Evolutionary conservation across 345 rosid genomes (phyloP), one percentile per base, ranked within the genome.

Genomic region (Lepidium aucheri): DNA sequence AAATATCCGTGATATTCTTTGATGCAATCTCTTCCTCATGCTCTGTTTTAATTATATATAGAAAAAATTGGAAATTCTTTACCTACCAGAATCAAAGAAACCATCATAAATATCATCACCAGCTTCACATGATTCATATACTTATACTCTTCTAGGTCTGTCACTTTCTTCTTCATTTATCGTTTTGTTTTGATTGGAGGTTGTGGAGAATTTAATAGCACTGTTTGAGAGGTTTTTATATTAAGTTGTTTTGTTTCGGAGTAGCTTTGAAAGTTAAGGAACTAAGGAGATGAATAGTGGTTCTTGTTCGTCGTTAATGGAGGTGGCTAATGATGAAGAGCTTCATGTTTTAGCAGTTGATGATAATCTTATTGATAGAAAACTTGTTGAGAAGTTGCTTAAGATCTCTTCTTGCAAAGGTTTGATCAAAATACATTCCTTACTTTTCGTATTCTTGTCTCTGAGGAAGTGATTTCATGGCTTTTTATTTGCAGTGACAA

Each of bases 281-380:
- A 41, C 57, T 34, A 58, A 58, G 13, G 50, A 17, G 34, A 72
- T 81, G 77, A 72, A 20, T 3, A 40, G 53, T 66, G 71, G 49
- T 28, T 65, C 79, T 58, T 64, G 81, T 12, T 69, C 81, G 10
- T 64, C 79, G 33, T 36, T 45, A 43, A 63, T 63, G 73, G 61
- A 68, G 18, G 70, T 44, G 51, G 20, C 47, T 61, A 50, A 68
- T 68, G 79, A 39, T 18, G 76, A 71, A 9, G 78, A 76, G 58
- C 86, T 78, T 22, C 95, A 88, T 80, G 92, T 86, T 73, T 73
- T 91, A 69, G 97, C 95, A 5, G 95, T 91, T 1, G 97, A 91
- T 75, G 97, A 91, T 63, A 91, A 80, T 65, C 78, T 91, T 7
- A 47, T 86, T 17, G 96, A 91, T 46, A 77, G 91, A 9, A 88